Evolutionary conservation across 192 early-diverging fungal species (phyloP), one percentile per base, ranked within the genome.

Genomic region (Dissophora globulifera): DNA sequence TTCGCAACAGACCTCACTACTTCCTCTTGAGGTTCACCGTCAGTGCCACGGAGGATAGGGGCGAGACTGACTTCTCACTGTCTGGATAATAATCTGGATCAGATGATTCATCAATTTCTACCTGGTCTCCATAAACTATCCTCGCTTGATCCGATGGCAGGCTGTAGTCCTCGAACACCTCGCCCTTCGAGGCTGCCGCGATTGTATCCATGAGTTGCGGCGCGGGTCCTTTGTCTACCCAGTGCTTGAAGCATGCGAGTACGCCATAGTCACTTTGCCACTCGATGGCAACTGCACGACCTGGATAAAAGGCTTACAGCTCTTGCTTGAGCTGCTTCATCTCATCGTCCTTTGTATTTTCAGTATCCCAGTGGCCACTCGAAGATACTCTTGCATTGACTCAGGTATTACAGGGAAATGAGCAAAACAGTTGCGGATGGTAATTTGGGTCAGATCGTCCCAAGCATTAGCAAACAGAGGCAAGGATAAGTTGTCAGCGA

Each of bases 361-460:
- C 12, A 11, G 15, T 22, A 27, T 41, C 4, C 3, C 12, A 11
- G 15, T 22, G 16, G 40, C 15, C 22, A 19, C 27, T 20, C 20
- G 55, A 17, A 57, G n/a, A 41, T 6, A 5, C n/a, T 43, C 38
- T 25, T 43, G n/a, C 55, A 57, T 57, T 27, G 19, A 20, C 17
- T 11, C 13, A 23, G 55, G 35, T n/a, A 57, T 3, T 12, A 26
- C 29, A 15, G 25, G 41, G 55, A 57, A 35, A 25, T 57, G 55
- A 10, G 38, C 55, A 43, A 25, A 57, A 25, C 22, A 57, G 30
- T 57, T 57, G 41, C 40, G 40, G 41, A 57, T 57, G 20, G 38
- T 57, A 1, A 22, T 12, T 19, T 22, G 2, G 9, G 55, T 13
- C 23, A 57, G 22, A 7, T 20, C 35, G 6, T 42, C 38, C 41